phyloP scores from a whole-genome alignment of 164 flowering plant genomes.

The Annona cherimola region DNA sequence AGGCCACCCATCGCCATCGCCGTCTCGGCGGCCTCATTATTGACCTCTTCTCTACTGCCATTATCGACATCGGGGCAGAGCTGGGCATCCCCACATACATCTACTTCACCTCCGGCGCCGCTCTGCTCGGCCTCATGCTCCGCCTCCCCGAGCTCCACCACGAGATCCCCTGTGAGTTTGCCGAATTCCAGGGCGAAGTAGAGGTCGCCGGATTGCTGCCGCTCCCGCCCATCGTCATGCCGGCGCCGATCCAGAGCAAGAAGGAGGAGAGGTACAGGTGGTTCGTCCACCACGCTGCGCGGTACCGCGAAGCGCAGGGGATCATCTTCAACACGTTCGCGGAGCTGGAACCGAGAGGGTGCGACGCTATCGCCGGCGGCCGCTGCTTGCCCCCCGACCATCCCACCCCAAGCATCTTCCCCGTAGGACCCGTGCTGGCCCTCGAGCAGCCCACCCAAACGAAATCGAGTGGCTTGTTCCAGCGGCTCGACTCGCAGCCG shows the following conservation, averaged over 20 bases:
- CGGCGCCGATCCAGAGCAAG: not conserved
- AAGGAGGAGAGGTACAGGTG: not conserved
- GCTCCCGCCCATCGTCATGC: constrained; percentile 9
- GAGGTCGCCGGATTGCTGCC: constrained; percentile 12
- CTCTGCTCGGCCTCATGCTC: constrained; percentile 9
- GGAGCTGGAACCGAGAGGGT: not conserved
- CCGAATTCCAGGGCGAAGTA: not conserved
- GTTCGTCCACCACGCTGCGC: constrained; percentile 2
- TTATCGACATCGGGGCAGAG: constrained; percentile 4
- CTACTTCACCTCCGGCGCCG: constrained; percentile 6
- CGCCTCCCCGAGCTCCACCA: constrained; percentile 7
- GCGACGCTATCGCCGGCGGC: constrained; percentile 3
- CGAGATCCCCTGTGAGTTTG: not conserved
- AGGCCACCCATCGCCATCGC: not conserved
- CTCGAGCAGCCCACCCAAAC: not conserved
- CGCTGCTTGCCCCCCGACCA: constrained; percentile 6
- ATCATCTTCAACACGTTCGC: constrained; percentile 11
- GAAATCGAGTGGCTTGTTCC: not conserved
- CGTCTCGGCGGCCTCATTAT: constrained; percentile 6
- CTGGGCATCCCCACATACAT: constrained; percentile 13
- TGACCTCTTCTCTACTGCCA: constrained; percentile 7
- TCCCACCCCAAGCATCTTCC: constrained; percentile 9
- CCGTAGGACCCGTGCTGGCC: constrained; percentile 30
- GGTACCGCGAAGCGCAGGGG: constrained; percentile 2
- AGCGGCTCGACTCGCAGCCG: constrained; percentile 11